Evolutionary conservation across 2,329 filamentous ascomycete species (phyloP).

Genomic region (Fusarium sp.): DNA sequence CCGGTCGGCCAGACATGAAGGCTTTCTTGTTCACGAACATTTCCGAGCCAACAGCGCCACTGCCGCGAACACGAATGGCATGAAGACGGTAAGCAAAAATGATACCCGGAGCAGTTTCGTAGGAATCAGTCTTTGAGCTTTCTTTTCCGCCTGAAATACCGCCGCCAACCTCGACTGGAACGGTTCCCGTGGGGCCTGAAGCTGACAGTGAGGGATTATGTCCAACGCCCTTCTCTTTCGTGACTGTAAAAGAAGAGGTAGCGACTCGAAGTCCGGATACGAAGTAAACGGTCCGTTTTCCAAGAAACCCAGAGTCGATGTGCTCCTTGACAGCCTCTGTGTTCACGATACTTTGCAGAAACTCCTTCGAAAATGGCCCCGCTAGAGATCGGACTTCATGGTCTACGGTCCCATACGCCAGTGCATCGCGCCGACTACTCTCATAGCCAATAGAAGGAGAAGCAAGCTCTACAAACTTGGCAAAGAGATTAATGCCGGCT

Average conservation of each 20-base stretch:
- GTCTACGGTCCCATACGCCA: neutral
- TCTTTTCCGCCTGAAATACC: neutral
- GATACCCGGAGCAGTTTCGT: neutral
- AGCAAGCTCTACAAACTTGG: neutral
- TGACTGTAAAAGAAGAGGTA: accelerated
- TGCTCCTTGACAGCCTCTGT: accelerated
- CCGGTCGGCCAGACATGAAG: neutral
- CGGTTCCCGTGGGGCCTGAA: accelerated
- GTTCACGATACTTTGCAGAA: neutral
- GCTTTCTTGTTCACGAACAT: neutral
- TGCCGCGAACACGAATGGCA: neutral
- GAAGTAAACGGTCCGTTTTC: neutral
- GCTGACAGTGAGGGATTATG: neutral
- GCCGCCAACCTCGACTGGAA: accelerated
- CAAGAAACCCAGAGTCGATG: accelerated
- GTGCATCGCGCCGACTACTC: neutral
- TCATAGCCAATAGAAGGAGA: neutral
- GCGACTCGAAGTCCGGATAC: neutral
- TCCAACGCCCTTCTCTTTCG: accelerated
- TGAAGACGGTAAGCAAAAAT: neutral
- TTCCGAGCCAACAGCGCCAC: neutral
- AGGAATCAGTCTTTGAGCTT: accelerated
- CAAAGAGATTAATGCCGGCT: neutral
- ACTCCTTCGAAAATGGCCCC: neutral
- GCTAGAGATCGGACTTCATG: neutral